Evolutionary conservation across 805 yeast genomes (phyloP).

Genomic region (Peterozyma toletana): DNA sequence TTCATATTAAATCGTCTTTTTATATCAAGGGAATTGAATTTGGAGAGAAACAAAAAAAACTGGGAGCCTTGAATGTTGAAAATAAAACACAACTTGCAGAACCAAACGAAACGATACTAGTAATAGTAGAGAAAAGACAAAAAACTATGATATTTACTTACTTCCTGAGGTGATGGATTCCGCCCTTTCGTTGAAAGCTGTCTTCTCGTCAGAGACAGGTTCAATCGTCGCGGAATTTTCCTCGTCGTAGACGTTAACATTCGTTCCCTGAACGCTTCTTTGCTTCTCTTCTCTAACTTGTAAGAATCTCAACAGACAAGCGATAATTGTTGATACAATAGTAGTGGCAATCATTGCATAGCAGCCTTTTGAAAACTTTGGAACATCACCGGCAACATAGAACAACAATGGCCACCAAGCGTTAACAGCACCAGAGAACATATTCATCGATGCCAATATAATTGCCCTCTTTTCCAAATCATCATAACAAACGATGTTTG

Average conservation of each 20-base stretch:
- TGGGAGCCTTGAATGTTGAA: too few species aligned
- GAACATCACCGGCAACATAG: constrained; percentile 44
- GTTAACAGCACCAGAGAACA: constrained; percentile 55
- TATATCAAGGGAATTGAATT: too few species aligned
- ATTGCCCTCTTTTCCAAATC: constrained; percentile 60
- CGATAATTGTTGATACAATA: constrained; percentile 31
- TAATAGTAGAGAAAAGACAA: too few species aligned
- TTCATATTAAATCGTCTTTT: too few species aligned
- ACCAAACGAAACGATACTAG: too few species aligned
- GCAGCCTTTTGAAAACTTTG: constrained; percentile 43
- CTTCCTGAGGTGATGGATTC: too few species aligned
- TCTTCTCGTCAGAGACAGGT: neutral
- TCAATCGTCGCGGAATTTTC: neutral
- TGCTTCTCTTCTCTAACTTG: constrained; percentile 28
- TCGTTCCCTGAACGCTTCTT: neutral
- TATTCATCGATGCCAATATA: constrained; percentile 59
- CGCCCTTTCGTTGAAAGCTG: too few species aligned
- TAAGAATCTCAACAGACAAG: constrained; percentile 31
- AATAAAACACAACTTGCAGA: too few species aligned
- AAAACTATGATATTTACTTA: too few species aligned
- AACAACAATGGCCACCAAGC: constrained; percentile 60
- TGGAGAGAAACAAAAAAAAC: too few species aligned
- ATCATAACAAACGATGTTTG: constrained; percentile 31
- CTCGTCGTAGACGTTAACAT: neutral
- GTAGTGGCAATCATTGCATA: constrained; percentile 53